Conservation (phyloP, 352 stramenopile genomes). For the Phytophthora hybrid region DNA sequence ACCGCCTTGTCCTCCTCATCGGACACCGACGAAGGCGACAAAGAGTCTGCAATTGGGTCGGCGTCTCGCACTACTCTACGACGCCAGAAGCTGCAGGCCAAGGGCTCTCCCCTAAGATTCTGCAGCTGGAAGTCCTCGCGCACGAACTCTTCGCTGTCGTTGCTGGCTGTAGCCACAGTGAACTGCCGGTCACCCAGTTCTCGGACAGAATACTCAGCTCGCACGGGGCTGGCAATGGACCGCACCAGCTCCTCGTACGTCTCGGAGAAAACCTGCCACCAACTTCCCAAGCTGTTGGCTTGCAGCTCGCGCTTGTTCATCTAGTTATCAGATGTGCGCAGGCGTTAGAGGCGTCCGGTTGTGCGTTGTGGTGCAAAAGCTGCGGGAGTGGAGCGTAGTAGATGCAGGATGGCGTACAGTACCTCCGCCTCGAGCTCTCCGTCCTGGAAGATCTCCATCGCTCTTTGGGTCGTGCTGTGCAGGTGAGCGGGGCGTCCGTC, state of each 20-base stretch:
- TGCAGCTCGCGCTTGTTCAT: slow-evolving; percentile 69
- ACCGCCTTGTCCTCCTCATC: slow-evolving; percentile 30
- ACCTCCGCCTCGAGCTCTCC: slow-evolving; percentile 80
- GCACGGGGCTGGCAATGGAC: slow-evolving; percentile 70
- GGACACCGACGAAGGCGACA: slow-evolving; percentile 6
- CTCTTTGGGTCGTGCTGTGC: not conserved
- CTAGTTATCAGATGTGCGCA: slow-evolving; percentile 32
- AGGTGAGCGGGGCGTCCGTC: slow-evolving; percentile 9
- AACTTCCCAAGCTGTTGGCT: slow-evolving; percentile 58
- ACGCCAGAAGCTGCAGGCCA: slow-evolving; percentile 83
- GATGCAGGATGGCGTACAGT: not conserved
- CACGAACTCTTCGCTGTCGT: slow-evolving; percentile 31
- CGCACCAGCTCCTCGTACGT: slow-evolving; percentile 83
- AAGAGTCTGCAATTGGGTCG: slow-evolving; percentile 31
- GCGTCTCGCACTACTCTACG: slow-evolving; percentile 30
- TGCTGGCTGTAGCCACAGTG: slow-evolving; percentile 10
- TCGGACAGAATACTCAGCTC: slow-evolving; percentile 60
- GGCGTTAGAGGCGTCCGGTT: slow-evolving; percentile 9
- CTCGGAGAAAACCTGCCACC: slow-evolving; percentile 77
- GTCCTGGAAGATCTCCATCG: slow-evolving; percentile 86
- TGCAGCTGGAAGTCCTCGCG: slow-evolving; percentile 71
- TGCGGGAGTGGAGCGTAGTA: not conserved
- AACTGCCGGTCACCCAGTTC: slow-evolving; percentile 58
- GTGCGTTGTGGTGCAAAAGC: not conserved
- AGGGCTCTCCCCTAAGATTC: slow-evolving; percentile 58